Percentiles rank a stretch among this genome's conserved stretches.
Conservation (phyloP, 2,329 filamentous ascomycete species). For the Sporothrix globosa region DNA sequence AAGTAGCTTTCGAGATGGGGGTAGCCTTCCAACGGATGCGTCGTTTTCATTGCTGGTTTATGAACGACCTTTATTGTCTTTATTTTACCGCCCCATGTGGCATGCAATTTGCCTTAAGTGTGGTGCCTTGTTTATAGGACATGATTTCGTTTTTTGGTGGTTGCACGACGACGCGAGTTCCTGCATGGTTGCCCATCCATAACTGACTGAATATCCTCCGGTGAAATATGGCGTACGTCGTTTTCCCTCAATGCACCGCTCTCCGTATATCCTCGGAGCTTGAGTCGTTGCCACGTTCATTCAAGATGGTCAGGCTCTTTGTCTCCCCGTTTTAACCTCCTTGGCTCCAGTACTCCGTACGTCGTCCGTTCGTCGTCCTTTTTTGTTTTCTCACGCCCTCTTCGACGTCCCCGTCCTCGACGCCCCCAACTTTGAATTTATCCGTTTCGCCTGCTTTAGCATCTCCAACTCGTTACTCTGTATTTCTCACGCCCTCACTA, state of each 20-base stretch:
- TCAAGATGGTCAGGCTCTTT: neutral
- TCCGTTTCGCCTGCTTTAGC: neutral
- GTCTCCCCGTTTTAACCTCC: too few species aligned
- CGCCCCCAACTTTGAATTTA: constrained; percentile 8
- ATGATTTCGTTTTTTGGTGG: neutral
- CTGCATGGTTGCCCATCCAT: constrained; percentile 8
- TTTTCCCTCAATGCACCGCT: too few species aligned
- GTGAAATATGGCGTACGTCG: too few species aligned
- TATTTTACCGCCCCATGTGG: neutral
- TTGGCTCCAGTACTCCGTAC: neutral
- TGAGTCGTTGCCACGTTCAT: neutral
- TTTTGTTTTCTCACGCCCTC: neutral
- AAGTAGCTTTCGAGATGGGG: neutral
- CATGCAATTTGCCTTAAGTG: neutral
- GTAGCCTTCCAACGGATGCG: neutral
- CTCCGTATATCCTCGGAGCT: neutral
- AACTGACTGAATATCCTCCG: neutral
- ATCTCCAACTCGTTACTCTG: neutral
- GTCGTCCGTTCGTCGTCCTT: neutral
- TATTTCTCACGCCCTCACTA: neutral
- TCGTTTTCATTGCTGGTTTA: neutral
- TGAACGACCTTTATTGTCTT: neutral
- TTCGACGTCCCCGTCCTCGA: neutral
- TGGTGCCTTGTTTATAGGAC: neutral
- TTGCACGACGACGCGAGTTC: constrained; percentile 1